These are phyloP conservation scores for Vigna hirtella DNA, from an alignment of 306 rosid species.

Conservation along the genomic window DNA sequence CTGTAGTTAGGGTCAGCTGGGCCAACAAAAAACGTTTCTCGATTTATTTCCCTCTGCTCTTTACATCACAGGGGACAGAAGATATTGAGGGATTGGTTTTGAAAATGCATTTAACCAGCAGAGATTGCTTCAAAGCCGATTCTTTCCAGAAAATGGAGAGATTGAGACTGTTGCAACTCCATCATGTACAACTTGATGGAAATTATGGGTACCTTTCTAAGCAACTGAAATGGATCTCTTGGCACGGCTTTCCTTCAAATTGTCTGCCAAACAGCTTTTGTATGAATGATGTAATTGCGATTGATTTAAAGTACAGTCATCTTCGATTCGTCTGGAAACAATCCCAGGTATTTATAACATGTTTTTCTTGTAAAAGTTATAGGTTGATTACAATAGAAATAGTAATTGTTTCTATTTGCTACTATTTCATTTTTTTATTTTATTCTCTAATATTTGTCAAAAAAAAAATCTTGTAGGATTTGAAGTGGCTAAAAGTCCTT, in stretches of 20 bases:
- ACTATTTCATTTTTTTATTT: too few species aligned
- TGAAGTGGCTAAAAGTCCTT: background rate
- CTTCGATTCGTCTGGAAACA: background rate
- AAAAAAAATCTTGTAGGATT: background rate
- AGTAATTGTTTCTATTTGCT: background rate
- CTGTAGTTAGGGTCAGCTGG: background rate
- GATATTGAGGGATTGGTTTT: background rate
- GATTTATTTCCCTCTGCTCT: background rate
- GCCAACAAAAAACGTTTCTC: background rate
- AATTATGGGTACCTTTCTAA: background rate
- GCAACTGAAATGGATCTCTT: background rate
- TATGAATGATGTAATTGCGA: background rate
- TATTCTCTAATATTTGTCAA: too few species aligned
- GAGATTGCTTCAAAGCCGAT: background rate
- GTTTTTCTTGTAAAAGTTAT: background rate
- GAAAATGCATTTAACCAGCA: background rate
- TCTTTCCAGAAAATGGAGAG: background rate
- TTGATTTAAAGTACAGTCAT: background rate
- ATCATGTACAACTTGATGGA: background rate
- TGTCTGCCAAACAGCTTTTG: background rate
- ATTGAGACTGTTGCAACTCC: background rate
- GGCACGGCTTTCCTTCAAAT: background rate
- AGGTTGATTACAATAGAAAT: too few species aligned
- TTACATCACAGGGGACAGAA: background rate
- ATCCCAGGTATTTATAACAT: background rate